Evolutionary conservation across 257 asterid species (phyloP).

Genomic region (Nyctanthes arbortristis): DNA sequence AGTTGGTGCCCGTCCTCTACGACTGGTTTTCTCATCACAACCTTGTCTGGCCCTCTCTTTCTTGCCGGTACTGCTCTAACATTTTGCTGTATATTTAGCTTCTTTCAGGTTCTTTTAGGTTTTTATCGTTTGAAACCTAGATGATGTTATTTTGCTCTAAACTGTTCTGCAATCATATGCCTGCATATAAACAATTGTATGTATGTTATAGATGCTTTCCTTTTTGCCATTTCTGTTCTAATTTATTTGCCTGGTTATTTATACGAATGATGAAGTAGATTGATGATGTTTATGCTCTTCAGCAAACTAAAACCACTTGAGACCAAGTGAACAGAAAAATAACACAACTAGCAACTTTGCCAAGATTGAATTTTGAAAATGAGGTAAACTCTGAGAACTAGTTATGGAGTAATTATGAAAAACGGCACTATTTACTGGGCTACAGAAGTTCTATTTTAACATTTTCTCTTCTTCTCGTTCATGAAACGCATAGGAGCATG

Average conservation of each 20-base stretch:
- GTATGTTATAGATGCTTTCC: too few relatives aligned
- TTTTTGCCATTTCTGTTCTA: not conserved
- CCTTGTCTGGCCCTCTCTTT: constrained; percentile 63
- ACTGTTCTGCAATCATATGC: not conserved
- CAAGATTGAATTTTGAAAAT: too few relatives aligned
- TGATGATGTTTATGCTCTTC: too few relatives aligned
- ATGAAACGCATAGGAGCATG: not conserved
- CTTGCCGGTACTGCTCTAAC: constrained; percentile 44
- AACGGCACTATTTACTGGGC: not conserved
- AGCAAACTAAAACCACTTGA: too few relatives aligned
- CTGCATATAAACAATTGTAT: not conserved
- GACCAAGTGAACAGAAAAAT: not conserved
- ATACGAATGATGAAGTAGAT: too few relatives aligned
- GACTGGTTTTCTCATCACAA: constrained; percentile 63
- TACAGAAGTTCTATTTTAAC: not conserved
- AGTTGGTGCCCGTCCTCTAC: constrained; percentile 51
- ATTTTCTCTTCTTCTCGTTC: not conserved
- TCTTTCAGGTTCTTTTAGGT: not conserved
- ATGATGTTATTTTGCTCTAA: not conserved
- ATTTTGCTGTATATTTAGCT: constrained; percentile 23
- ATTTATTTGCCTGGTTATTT: too few relatives aligned
- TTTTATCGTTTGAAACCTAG: not conserved
- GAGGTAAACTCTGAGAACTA: too few relatives aligned
- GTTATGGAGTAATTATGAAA: too few relatives aligned
- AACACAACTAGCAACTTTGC: too few relatives aligned